Conservation (phyloP, 768 basidiomycete species). For the Agrocybe praecox region DNA sequence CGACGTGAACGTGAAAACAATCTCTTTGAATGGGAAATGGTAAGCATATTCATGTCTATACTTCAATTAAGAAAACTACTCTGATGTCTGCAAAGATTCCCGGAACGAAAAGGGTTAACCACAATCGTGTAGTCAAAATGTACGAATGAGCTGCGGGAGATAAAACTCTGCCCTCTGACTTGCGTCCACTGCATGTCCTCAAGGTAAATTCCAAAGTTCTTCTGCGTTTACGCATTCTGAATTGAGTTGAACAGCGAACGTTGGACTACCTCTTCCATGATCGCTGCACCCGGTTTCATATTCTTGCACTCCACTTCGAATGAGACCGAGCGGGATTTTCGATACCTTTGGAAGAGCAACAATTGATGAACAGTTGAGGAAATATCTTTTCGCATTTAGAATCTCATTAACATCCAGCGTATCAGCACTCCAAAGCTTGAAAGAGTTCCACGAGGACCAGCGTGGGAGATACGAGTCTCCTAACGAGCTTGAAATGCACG, state of each 20-base stretch:
- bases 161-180: slow-evolving; percentile 87
- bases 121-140: slow-evolving; percentile 87
- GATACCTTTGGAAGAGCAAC: slow-evolving; percentile 79
- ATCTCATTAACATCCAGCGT: background rate
- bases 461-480: slow-evolving; percentile 66
- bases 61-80: slow-evolving; percentile 31
- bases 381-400: background rate
- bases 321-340: slow-evolving; percentile 62
- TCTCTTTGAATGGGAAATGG: slow-evolving; percentile 83
- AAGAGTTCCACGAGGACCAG: slow-evolving; percentile 92
- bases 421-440: slow-evolving; percentile 86
- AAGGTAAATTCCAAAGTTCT: slow-evolving; percentile 46
- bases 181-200: slow-evolving; percentile 85
- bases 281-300: slow-evolving; percentile 92
- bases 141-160: slow-evolving; percentile 96
- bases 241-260: slow-evolving; percentile 56
- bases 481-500: slow-evolving; percentile 93
- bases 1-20: slow-evolving; percentile 89
- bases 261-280: slow-evolving; percentile 95
- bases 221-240: background rate
- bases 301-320: slow-evolving; percentile 74
- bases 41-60: slow-evolving; percentile 45
- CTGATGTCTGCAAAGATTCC: slow-evolving; percentile 61
- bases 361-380: slow-evolving; percentile 85
- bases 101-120: slow-evolving; percentile 85